phyloP scores from a whole-genome alignment of 495 filamentous ascomycete genomes.

The Lepraria neglecta region DNA sequence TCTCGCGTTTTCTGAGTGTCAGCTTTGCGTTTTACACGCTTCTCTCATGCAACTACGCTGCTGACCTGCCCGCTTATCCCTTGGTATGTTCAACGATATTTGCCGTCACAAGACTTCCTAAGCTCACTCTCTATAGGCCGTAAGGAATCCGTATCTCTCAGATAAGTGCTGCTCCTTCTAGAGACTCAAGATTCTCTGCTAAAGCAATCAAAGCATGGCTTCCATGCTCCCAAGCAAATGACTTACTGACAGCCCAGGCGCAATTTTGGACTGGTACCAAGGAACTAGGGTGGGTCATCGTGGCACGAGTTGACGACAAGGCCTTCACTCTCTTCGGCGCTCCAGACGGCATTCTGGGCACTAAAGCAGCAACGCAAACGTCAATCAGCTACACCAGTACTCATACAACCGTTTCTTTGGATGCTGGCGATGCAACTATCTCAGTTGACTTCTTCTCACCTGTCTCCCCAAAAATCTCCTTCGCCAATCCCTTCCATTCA shows the following conservation, averaged over 20 bases:
- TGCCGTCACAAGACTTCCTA: not conserved
- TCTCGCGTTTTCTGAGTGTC: not conserved
- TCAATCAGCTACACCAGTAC: conserved; percentile 43
- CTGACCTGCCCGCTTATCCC: not conserved
- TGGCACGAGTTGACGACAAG: conserved; percentile 43
- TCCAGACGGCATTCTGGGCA: conserved; percentile 28
- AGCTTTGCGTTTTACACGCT: not conserved
- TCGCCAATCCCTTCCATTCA: conserved; percentile 74
- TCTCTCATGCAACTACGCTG: not conserved
- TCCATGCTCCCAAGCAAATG: conserved; percentile 35
- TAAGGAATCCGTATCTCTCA: not conserved
- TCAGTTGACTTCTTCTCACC: conserved; percentile 67
- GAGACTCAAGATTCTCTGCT: not conserved
- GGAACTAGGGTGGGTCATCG: conserved; percentile 43
- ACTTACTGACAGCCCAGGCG: conserved; percentile 38
- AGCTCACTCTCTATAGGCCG: not conserved
- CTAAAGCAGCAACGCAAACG: conserved; percentile 36
- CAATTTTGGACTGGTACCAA: conserved; percentile 47
- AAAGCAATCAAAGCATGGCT: conserved; percentile 36
- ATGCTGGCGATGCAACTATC: conserved; percentile 38
- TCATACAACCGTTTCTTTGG: conserved; percentile 41
- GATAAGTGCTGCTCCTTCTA: not conserved
- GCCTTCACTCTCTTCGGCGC: conserved; percentile 47
- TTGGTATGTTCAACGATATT: not conserved
- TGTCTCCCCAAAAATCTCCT: conserved; percentile 80